Percentiles rank a stretch among this genome's conserved stretches.
Evolutionary conservation across 2,329 filamentous ascomycete genomes (phyloP).

Genomic region (Ophiostoma montium): DNA sequence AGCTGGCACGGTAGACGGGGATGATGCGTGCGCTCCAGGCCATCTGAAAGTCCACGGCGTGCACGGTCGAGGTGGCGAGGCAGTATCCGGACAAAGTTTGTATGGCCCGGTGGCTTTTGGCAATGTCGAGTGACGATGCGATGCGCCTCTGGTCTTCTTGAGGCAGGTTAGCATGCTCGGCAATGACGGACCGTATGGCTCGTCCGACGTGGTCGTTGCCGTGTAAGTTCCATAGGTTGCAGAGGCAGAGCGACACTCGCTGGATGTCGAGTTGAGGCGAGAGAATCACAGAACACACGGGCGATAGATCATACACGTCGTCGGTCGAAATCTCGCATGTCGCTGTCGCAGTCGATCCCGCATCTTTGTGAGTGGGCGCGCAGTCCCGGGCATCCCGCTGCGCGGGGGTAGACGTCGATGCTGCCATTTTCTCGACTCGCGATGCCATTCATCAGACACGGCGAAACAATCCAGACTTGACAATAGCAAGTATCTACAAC

Average conservation of each 20-base stretch:
- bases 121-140: neutral
- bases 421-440: too few relatives aligned
- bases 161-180: neutral
- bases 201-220: neutral
- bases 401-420: too few relatives aligned
- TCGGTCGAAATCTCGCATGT: slow-evolving; percentile 6
- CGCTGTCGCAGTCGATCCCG: too few relatives aligned
- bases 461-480: too few relatives aligned
- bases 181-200: neutral
- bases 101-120: neutral
- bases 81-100: neutral
- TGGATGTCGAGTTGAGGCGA: slow-evolving; percentile 19
- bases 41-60: neutral
- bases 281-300: slow-evolving; percentile 19
- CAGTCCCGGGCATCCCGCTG: too few relatives aligned
- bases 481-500: too few relatives aligned
- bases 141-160: neutral
- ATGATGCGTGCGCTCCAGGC: neutral
- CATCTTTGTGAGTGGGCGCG: too few relatives aligned
- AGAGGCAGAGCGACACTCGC: slow-evolving; percentile 18
- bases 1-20: neutral
- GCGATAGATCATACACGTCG: slow-evolving; percentile 19
- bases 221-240: slow-evolving; percentile 4
- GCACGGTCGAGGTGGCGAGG: neutral
- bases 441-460: too few relatives aligned